Evolutionary conservation across 768 basidiomycete genomes (phyloP).

Genomic region (Amanita rimosa): DNA sequence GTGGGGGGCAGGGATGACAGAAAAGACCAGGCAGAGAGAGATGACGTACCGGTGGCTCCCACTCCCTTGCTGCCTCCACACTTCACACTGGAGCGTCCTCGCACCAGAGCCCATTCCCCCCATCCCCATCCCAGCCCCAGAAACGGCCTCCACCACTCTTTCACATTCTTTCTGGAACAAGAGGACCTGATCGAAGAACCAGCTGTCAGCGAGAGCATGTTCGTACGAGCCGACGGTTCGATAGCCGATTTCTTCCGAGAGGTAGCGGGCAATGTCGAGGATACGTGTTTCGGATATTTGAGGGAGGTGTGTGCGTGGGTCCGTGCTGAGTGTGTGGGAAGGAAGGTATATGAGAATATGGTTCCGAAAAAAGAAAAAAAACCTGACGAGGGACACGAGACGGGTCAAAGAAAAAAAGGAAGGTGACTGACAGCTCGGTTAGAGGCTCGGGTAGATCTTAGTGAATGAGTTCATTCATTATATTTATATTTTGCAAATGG

Average conservation of each 20-base stretch:
- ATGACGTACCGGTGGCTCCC: slow-evolving; percentile 65
- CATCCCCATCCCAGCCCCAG: neutral
- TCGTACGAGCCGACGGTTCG: slow-evolving; percentile 87
- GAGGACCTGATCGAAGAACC: slow-evolving; percentile 64
- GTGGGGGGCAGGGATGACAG: neutral
- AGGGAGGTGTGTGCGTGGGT: slow-evolving; percentile 47
- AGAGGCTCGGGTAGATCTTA: slow-evolving; percentile 50
- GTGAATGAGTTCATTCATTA: too few relatives aligned
- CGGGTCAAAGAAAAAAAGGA: neutral
- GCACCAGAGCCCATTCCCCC: slow-evolving; percentile 23
- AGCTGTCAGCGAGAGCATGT: slow-evolving; percentile 75
- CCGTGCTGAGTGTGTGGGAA: slow-evolving; percentile 19
- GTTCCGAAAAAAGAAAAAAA: too few relatives aligned
- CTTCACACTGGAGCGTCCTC: slow-evolving; percentile 76
- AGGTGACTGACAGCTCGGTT: slow-evolving; percentile 34
- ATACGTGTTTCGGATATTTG: slow-evolving; percentile 67
- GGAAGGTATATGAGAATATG: too few relatives aligned
- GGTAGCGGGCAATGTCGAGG: slow-evolving; percentile 46
- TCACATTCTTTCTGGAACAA: slow-evolving; percentile 55
- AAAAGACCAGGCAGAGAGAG: neutral
- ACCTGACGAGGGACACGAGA: neutral
- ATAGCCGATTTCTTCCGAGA: slow-evolving; percentile 84
- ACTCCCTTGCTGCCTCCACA: slow-evolving; percentile 84
- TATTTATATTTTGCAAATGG: too few relatives aligned
- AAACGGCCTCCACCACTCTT: slow-evolving; percentile 22